Base-by-base conservation (phyloP, 2,329 filamentous ascomycete species). In the Myriosclerotinia curreyana region DNA sequence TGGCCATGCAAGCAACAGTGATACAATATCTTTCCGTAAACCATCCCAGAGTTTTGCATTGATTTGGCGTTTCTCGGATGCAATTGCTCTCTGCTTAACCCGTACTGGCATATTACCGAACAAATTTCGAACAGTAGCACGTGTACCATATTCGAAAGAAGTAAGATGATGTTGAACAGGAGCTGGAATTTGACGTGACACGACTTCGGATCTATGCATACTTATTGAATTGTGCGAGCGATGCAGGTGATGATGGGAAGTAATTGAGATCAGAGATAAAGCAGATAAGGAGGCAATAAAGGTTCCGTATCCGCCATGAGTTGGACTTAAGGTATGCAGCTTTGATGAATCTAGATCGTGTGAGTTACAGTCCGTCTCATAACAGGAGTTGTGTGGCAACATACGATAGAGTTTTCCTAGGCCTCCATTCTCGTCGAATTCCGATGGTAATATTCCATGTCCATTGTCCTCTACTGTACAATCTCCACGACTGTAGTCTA, bases 21-120 rank as follows among this genome's bases (percentile, higher is more conserved):
- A 83, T 1, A 86, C 80, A 3, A 92, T 71, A 7, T 80, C 76
- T 59, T 64, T 66, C 42, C 66, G 71, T 52, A 75, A 62, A 4
- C 65, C 63, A 20, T 36, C 82, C 86, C 90, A 94, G 60, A 89
- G 82, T 68, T 82, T 88, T 25, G 82, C 75, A 55, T 65, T 69
- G 3, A 87, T 79, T 31, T 79, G 73, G 14, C 80, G 69, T 69
- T 79, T 81, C 71, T 85, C 78, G 48, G 80, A 74, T 68, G 79
- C 77, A 3, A 86, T 69, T 0, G 84, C 84, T 67, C 92, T 84
- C 70, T 92, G 90, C 74, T 95, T 96, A 34, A 96, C 88, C 17
- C 94, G 86, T 15, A 97, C 94, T 0, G 94, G 92, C 85, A 97
- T 91, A 65, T 87, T 89, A 0, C 93, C 92, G 76, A 97, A 98